Base-by-base conservation (phyloP, 1,284 basidiomycete genomes). In the Ganoderma meredithae region DNA sequence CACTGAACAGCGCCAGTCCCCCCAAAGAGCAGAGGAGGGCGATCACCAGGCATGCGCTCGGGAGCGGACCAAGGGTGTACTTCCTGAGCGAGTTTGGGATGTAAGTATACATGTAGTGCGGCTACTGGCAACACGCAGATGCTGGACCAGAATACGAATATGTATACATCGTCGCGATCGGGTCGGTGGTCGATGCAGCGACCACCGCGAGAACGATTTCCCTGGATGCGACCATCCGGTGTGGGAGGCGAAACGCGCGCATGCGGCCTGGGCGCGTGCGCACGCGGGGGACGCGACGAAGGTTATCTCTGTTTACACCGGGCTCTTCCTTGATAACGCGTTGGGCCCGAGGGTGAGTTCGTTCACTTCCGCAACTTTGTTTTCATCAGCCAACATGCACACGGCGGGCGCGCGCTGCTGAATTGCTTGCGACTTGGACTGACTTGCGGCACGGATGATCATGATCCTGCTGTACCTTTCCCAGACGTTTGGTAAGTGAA, bases 161-260 rank as follows among this genome's bases (percentile, higher is more conserved):
- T 36, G 33, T 8, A 36, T 36, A 36, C 33, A 36, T 36, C n/a
- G n/a, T n/a, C n/a, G n/a, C n/a, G n/a, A n/a, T n/a, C n/a, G n/a
- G n/a, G n/a, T n/a, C n/a, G n/a, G n/a, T 36, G 33, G 8, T 36
- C 8, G 4, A 36, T 36, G 15, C 22, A 78, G 76, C 4, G 76
- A 78, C 62, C 73, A 76, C 49, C 73, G 9, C 47, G 25, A 71
- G 19, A 76, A 76, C 47, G 73, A 75, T 60, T 78, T 76, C 60
- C 69, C 72, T 33, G 75, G 73, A 3, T 76, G 65, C 44, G 73
- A 77, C n/a, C 70, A 75, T 62, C 60, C 62, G 4, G 69, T 67
- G n/a, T 78, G 76, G 75, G 31, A 64, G 2, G 60, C 55, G 31
- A 79, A 78, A 65, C 64, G 66, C 7, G 66, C 72, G 59, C 70